These are phyloP conservation scores for Reutealis trisperma DNA, from an alignment of 345 rosid species.

Conservation along the genomic window DNA sequence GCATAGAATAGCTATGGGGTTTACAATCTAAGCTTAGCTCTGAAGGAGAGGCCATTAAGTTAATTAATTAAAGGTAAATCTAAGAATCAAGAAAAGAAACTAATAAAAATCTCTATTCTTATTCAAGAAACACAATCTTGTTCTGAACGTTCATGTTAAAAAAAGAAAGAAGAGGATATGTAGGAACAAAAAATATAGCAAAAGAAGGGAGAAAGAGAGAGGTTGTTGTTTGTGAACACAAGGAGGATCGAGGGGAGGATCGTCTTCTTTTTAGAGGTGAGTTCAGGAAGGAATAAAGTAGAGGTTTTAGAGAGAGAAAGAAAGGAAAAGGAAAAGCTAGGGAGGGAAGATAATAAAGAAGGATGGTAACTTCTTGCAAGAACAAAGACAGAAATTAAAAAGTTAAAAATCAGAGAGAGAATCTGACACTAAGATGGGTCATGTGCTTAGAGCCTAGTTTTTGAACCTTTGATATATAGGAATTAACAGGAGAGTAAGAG, in stretches of 20 bases:
- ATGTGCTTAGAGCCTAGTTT: constrained; percentile 43
- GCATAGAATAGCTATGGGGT: constrained; percentile 85
- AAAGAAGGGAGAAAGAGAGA: constrained; percentile 40
- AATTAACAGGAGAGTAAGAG: not conserved
- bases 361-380: constrained; percentile 63
- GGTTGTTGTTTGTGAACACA: constrained; percentile 58
- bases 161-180: constrained; percentile 18
- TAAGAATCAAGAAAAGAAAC: not conserved
- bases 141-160: constrained; percentile 27
- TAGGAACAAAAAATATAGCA: constrained; percentile 41
- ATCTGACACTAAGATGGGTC: constrained; percentile 54
- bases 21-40: constrained; percentile 83
- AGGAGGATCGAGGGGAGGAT: constrained; percentile 63
- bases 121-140: constrained; percentile 13
- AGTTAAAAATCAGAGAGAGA: constrained; percentile 32
- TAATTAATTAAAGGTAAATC: not conserved
- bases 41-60: constrained; percentile 68
- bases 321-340: constrained; percentile 40
- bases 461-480: constrained; percentile 8
- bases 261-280: constrained; percentile 58
- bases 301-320: constrained; percentile 27
- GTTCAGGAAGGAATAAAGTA: constrained; percentile 59
- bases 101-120: constrained; percentile 7
- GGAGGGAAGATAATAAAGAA: constrained; percentile 35
- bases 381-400: constrained; percentile 34